Percentiles rank a stretch among this genome's conserved stretches.
These are phyloP conservation scores for Penicillium ochrochloron DNA, from an alignment of 495 filamentous ascomycete species.

Conservation along the genomic window DNA sequence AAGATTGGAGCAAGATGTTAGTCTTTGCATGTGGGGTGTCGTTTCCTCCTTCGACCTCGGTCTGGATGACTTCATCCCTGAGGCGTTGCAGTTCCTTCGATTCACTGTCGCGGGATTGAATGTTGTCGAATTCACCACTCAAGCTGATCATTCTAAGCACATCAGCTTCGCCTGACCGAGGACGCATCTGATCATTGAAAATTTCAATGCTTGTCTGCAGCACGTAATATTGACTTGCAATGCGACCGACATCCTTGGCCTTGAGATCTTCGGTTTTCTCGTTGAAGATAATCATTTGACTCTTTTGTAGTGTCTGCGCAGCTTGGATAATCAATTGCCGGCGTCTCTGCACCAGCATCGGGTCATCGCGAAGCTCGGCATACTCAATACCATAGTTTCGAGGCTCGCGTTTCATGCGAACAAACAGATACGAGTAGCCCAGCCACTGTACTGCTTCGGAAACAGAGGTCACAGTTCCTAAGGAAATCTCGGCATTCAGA, in stretches of 20 bases:
- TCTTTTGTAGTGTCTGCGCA: slow-evolving; percentile 80
- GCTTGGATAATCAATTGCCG: slow-evolving; percentile 85
- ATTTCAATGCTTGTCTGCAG: slow-evolving; percentile 90
- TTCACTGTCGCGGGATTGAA: slow-evolving; percentile 88
- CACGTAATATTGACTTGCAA: slow-evolving; percentile 97
- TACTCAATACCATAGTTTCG: slow-evolving; percentile 95
- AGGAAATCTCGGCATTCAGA: slow-evolving; percentile 89
- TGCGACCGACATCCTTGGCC: slow-evolving; percentile 92
- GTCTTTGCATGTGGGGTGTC: slow-evolving; percentile 87
- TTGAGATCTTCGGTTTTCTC: slow-evolving; percentile 87
- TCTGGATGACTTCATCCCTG: slow-evolving; percentile 66
- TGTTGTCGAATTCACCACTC: slow-evolving; percentile 97
- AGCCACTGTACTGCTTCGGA: slow-evolving; percentile 94
- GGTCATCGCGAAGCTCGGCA: slow-evolving; percentile 87
- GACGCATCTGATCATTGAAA: slow-evolving; percentile 91
- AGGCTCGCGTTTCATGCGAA: slow-evolving; percentile 91
- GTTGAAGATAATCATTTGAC: slow-evolving; percentile 99
- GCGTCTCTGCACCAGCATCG: slow-evolving; percentile 78
- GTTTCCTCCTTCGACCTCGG: slow-evolving; percentile 73
- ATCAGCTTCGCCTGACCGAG: slow-evolving; percentile 81
- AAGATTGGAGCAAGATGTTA: slow-evolving; percentile 91
- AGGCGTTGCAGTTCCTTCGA: slow-evolving; percentile 73
- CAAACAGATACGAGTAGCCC: slow-evolving; percentile 95
- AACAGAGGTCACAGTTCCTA: slow-evolving; percentile 96
- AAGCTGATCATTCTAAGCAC: slow-evolving; percentile 92